Base-by-base conservation (phyloP, 2,329 filamentous ascomycete genomes). In the Xylaria sp. region DNA sequence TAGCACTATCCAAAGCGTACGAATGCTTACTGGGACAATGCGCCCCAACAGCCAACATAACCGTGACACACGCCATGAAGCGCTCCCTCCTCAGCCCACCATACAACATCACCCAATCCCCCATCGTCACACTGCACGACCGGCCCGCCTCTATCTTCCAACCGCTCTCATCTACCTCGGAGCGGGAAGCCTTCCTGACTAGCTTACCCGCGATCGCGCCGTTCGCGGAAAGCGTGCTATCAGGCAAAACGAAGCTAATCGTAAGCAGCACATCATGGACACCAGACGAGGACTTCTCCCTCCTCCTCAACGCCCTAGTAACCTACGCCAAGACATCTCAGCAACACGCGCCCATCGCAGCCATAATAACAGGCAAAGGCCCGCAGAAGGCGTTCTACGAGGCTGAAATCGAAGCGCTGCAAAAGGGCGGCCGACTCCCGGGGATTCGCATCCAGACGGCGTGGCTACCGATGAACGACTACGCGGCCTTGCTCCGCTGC, bases 251-350 rank as follows among this genome's bases (percentile, higher is more conserved):
- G 63, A 89, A 87, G 35, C 85, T 99, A 2, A 82, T 99, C 8
- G 93, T 98, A 44, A 97, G 93, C 81, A 96, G 94, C 66, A 99
- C 96, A 0, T 98, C 94, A 12, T 99, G 96, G 96, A 99, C 96
- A 0, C 89, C 94, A 0, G 96, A 99, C 76, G 96, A 99, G 79
- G 95, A 99, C 80, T 98, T 99, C 78, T 91, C 90, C 0, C 81
- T 99, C 4, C 86, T 99, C 2, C 90, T 99, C 3, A 90, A 94
- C 60, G 94, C 94, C 0, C 84, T 99, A 0, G 89, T 93, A 12
- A 80, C 82, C 8, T 98, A 98, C 77, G 92, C 92, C 3, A 37
- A 44, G 9, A 29, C 53, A 29, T 29, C 48, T 16, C 40, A 3
- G 5, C 8, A 35, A 13, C 48, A 12, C 25, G 81, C 90, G 0